Base-by-base conservation (phyloP, 495 filamentous ascomycete species). In the Penicillium cinerascens region DNA sequence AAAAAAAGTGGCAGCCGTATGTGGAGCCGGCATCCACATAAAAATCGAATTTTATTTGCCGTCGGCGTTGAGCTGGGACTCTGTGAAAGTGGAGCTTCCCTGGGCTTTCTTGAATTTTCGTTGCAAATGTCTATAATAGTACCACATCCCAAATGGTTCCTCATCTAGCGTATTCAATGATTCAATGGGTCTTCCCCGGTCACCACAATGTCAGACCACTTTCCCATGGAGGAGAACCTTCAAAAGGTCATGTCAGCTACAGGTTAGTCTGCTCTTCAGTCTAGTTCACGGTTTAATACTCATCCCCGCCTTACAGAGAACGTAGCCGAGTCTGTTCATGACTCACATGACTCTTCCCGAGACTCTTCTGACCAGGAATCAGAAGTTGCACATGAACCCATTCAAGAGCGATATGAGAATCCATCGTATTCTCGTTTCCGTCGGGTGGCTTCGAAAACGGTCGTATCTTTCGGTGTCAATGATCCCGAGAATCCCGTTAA, bases 401-500 rank as follows among this genome's bases (percentile, higher is more conserved):
- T 67, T 1, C 66, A 68, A 20, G 55, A 66, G 49, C 55, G 65
- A 5, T 68, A 66, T 60, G 58, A 42, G 5, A 59, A 65, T 15
- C 65, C 67, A 36, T 66, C 65, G 26, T 55, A 58, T 37, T 56
- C 59, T 50, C 61, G 63, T 33, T 68, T 70, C 23, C 63, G 65
- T 11, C 56, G 51, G 4, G 53, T 70, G 15, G 65, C 65, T n/a
- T 70, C 67, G 5, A 70, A 68, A 42, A 70, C 63, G 61, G 44
- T 70, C n/a, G 63, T 70, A 0, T 60, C 65, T 0, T 70, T 70
- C 38, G 73, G 74, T 8, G 77, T 79, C 38, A 77, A 84, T 52
- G 85, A 88, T 54, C 83, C 83, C 0, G 65, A 76, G n/a, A 85
- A 86, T 66, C 85, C 85, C 3, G 70, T 82, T 50, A 88, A 88